Evolutionary conservation across 2,329 filamentous ascomycete species (phyloP).

Genomic region (Botrytis pseudocinerea): DNA sequence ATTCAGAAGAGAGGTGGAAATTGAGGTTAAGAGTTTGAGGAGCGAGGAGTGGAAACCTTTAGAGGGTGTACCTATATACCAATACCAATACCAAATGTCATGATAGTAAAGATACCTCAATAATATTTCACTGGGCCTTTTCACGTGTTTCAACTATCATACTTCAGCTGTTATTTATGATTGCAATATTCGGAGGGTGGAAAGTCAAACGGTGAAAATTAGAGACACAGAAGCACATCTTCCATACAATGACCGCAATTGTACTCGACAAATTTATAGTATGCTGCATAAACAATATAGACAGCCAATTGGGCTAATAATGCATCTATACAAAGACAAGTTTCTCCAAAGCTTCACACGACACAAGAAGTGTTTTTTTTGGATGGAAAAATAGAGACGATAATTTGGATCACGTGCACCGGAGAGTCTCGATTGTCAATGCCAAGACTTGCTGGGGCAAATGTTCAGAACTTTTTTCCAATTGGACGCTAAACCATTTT

Average conservation of each 20-base stretch:
- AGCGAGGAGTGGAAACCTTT: not conserved
- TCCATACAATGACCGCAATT: not conserved
- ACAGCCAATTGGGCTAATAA: not conserved
- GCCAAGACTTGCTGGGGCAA: not conserved
- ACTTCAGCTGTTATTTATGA: not conserved
- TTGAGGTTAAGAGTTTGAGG: not conserved
- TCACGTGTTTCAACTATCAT: not conserved
- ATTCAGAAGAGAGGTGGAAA: not conserved
- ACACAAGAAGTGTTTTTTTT: not conserved
- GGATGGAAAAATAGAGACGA: not conserved
- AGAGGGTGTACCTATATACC: conserved; percentile 13
- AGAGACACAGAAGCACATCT: not conserved
- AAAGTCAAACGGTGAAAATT: not conserved
- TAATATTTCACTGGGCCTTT: not conserved
- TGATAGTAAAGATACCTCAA: conserved; percentile 19
- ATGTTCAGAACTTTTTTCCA: not conserved
- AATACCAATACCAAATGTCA: conserved; percentile 14
- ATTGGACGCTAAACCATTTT: not conserved
- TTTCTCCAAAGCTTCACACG: not conserved
- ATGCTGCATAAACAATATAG: not conserved
- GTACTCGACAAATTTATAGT: not conserved
- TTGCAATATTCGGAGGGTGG: not conserved
- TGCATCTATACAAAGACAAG: not conserved
- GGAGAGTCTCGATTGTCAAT: not conserved
- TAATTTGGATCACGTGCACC: not conserved